Percentiles rank a stretch among this genome's conserved stretches.
These are phyloP conservation scores for Cercospora sojina DNA, from an alignment of 2,329 filamentous ascomycete genomes.

Conservation along the genomic window DNA sequence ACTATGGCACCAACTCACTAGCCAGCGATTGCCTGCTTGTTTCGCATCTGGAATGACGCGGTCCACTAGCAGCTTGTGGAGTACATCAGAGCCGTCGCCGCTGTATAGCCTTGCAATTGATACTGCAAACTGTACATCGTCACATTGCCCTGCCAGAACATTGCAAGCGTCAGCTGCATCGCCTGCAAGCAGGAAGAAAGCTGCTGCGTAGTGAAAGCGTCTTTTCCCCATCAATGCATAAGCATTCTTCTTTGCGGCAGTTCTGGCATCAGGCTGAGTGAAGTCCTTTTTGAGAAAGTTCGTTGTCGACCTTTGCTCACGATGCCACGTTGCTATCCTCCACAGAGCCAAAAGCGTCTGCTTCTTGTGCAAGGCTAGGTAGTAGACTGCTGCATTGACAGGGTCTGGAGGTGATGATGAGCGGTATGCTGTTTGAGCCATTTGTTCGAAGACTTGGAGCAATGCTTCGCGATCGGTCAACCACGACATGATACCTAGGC, in stretches of 20 bases:
- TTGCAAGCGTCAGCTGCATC: conserved; percentile 80
- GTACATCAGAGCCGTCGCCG: conserved; percentile 73
- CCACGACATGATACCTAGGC: conserved; percentile 95
- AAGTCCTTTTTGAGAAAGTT: conserved; percentile 89
- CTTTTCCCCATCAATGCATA: conserved; percentile 91
- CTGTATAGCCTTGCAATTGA: conserved; percentile 85
- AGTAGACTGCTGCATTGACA: conserved; percentile 85
- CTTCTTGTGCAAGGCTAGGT: conserved; percentile 86
- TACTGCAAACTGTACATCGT: conserved; percentile 86
- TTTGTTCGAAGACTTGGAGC: conserved; percentile 80
- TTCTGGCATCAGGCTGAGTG: conserved; percentile 79
- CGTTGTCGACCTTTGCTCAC: conserved; percentile 77
- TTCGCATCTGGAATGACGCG: conserved; percentile 76
- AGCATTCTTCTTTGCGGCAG: conserved; percentile 89
- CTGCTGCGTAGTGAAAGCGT: conserved; percentile 89
- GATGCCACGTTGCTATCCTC: conserved; percentile 89
- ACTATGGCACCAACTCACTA: conserved; percentile 94
- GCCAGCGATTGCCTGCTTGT: conserved; percentile 83
- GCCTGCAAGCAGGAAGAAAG: conserved; percentile 91
- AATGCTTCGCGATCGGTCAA: conserved; percentile 73
- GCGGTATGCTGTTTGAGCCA: conserved; percentile 91
- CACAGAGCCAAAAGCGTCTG: conserved; percentile 84
- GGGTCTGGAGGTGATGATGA: conserved; percentile 85
- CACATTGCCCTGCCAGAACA: conserved; percentile 81
- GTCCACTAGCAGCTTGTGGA: conserved; percentile 73